Evolutionary conservation across 2,329 filamentous ascomycete genomes (phyloP), one percentile per base, ranked within the genome.

Genomic region (Colletotrichum camelliae): DNA sequence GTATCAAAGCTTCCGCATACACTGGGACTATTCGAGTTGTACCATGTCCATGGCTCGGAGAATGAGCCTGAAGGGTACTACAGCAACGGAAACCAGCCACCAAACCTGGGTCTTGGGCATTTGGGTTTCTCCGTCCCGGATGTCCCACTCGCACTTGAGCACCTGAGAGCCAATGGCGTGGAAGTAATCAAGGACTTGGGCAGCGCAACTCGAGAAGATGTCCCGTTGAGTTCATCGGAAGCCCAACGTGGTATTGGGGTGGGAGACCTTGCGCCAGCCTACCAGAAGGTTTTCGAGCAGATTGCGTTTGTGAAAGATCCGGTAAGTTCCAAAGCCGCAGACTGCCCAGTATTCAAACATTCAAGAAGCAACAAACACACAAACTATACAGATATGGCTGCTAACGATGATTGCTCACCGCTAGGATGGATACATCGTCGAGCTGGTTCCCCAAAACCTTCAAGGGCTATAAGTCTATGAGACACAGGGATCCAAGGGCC

Each of bases 1-100:
- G 39, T 43, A n/a, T 3, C 18, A 18, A 43, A 2, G 39, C 39
- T 43, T 12, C 39, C 39, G 3, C 18, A 43, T 18, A 43, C 18
- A 0, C 18, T 43, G 0, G 39, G 39, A 6, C 18, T 43, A 0
- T 43, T n/a, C 18, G 9, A 43, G 39, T 0, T 43, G 39, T n/a
- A 1, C 5, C 39, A 43, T 43, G 0, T n/a, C 18, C 39, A 43
- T n/a, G 39, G 18, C 3, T 43, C 39, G 18, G 39, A 43, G 5
- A 43, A n/a, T 0, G 39, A 43, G 18, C 18, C 39, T 43, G 39
- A 12, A 3, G 39, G 39, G 39, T 43, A 43, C 9, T n/a, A 43
- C 9, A 43, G 39, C 39, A n/a, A 1, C 18, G 39, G 39, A 0
- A n/a, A 43, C 18, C 39, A 43, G 39, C 18, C 18, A 12, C 39